Base-by-base conservation (phyloP, 1,139 yeast species). In the Suhomyces maxii region DNA sequence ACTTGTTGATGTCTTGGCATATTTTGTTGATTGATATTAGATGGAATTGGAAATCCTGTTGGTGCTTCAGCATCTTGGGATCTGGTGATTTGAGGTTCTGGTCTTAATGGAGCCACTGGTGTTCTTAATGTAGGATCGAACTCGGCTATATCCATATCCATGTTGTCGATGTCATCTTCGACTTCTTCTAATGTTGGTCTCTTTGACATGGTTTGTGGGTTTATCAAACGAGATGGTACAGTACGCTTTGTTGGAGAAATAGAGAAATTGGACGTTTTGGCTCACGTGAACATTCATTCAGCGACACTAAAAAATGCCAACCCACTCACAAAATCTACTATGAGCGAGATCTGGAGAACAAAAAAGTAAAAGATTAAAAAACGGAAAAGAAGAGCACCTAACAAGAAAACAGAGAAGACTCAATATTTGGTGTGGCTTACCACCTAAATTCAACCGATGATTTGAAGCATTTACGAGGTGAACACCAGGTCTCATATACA, bases 121-220 rank as follows among this genome's bases (percentile, higher is more conserved):
- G 91, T 84, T 39, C 65, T 77, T 51, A 85, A 68, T 39, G 71
- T 68, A 13, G 97, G 91, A 66, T 90, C 97, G 54, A 89, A 86
- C 70, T 90, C 91, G 8, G 96, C 95, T 36, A 91, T 77, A 67
- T 90, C 97, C 87, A 89, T 86, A 57, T 90, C 97, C 83, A 89
- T 76, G 69, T 89, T 84, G 63, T 90, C 97, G 68, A 91, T 85
- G 59, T 89, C 96, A 50, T 88, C 93, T 53, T 82, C 84, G 55
- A 90, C 83, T 61, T 89, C 96, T 67, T 90, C 97, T 50, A 90
- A 69, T 41, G 77, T 77, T 18, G 96, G 96, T 84, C 84, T 84
- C 46, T 67, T 71, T 9, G 77, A 66, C 79, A 73, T 73, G 36
- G 7, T 18, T 18, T 18, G 23, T 18, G n/a, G 9, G 32, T 26